phyloP scores from a whole-genome alignment of 2,329 filamentous ascomycete species.

The Claviceps pazoutovae region DNA sequence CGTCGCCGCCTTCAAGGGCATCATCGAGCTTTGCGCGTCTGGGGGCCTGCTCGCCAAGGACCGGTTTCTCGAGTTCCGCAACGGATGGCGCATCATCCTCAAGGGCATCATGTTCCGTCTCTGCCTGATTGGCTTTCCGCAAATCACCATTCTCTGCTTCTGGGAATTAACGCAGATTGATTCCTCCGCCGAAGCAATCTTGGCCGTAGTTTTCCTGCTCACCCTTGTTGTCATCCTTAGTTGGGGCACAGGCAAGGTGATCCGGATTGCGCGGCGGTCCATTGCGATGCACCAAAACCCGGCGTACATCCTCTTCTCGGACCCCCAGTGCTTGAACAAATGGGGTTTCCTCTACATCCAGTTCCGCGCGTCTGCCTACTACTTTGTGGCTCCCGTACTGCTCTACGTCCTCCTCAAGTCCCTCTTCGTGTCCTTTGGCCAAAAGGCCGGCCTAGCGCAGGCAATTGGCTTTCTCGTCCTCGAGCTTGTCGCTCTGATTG shows the following conservation, averaged over 20 bases:
- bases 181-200: constrained; percentile 71
- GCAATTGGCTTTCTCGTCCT: constrained; percentile 74
- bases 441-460: constrained; percentile 56
- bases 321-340: constrained; percentile 81
- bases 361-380: constrained; percentile 88
- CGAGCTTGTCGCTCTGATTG: constrained; percentile 64
- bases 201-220: constrained; percentile 77
- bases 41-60: constrained; percentile 65
- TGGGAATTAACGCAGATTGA: constrained; percentile 84
- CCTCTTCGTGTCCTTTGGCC: constrained; percentile 73
- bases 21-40: constrained; percentile 62
- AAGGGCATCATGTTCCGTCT: constrained; percentile 89
- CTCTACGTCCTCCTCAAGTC: constrained; percentile 71
- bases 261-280: constrained; percentile 73
- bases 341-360: constrained; percentile 97
- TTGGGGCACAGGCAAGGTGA: constrained; percentile 81
- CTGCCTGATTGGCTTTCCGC: constrained; percentile 77
- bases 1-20: constrained; percentile 65
- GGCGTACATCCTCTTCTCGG: constrained; percentile 89
- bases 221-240: constrained; percentile 61
- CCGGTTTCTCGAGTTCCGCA: constrained; percentile 83
- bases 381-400: constrained; percentile 74
- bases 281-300: constrained; percentile 50
- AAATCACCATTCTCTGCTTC: constrained; percentile 76
- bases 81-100: constrained; percentile 79